These are phyloP conservation scores for Bocquillonia castaneifolia DNA, from an alignment of 441 rosid genomes.

Conservation along the genomic window DNA sequence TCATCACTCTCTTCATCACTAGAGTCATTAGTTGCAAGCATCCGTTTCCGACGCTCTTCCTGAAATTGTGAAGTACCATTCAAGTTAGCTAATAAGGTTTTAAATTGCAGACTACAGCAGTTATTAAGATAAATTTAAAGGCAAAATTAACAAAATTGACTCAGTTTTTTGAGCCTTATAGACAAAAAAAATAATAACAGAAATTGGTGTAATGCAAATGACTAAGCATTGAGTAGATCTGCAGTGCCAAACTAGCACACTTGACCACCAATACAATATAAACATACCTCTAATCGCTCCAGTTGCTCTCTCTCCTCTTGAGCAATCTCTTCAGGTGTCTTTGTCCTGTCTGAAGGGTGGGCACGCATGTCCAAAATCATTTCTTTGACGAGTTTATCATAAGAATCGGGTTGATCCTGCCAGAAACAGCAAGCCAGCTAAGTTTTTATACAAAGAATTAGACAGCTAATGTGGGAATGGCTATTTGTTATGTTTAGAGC, in stretches of 20 bases:
- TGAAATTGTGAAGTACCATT: conserved; percentile 27
- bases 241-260: background rate
- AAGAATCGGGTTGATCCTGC: conserved; percentile 50
- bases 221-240: background rate
- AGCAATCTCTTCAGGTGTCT: conserved; percentile 90
- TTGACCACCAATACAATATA: background rate
- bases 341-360: conserved; percentile 74
- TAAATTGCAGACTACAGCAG: background rate
- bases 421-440: conserved; percentile 9
- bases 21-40: conserved; percentile 61
- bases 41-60: conserved; percentile 78
- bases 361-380: conserved; percentile 71
- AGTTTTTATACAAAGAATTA: background rate
- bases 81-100: background rate
- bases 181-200: too few relatives aligned
- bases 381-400: conserved; percentile 49
- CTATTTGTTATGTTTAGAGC: background rate
- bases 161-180: background rate
- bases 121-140: conserved; percentile 1
- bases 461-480: background rate
- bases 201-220: background rate
- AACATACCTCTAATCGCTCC: conserved; percentile 66
- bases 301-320: conserved; percentile 77
- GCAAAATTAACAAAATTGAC: background rate
- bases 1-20: conserved; percentile 70